phyloP scores from a whole-genome alignment of 139 green algal species.

The Zygnema cylindricum region DNA sequence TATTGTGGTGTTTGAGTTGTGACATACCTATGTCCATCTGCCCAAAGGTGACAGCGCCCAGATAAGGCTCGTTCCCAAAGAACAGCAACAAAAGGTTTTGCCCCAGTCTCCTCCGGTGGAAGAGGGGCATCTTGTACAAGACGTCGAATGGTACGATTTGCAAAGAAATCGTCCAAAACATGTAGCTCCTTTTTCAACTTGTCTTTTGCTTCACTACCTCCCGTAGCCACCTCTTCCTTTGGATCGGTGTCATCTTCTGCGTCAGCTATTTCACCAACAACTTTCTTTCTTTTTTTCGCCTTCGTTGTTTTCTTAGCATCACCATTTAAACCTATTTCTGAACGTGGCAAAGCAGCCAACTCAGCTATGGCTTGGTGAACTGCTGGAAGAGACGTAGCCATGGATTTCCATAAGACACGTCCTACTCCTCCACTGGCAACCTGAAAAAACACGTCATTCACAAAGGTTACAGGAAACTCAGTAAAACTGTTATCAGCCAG shows the following conservation, averaged over 20 bases:
- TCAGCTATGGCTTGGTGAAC: neutral
- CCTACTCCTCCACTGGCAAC: neutral
- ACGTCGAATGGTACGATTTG: neutral
- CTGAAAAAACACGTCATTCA: too few species aligned
- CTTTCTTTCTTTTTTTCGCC: neutral
- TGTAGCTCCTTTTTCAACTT: too few species aligned
- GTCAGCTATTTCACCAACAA: neutral
- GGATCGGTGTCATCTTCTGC: neutral
- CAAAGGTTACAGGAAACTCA: too few species aligned
- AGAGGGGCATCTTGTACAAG: neutral
- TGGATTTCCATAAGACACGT: neutral
- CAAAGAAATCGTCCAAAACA: neutral
- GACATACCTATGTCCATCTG: neutral
- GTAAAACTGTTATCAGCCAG: too few species aligned
- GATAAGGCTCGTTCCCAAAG: neutral
- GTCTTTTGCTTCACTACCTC: neutral
- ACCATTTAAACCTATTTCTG: neutral
- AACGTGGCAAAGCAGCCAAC: neutral
- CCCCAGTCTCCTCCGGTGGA: neutral
- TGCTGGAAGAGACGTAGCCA: neutral
- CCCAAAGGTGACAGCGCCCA: neutral
- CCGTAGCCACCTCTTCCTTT: neutral
- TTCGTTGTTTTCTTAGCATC: neutral
- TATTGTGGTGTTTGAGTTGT: too few species aligned
- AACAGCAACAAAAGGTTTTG: neutral